Conservation (phyloP, 2,329 filamentous ascomycete genomes). For the Alternaria consortialis region DNA sequence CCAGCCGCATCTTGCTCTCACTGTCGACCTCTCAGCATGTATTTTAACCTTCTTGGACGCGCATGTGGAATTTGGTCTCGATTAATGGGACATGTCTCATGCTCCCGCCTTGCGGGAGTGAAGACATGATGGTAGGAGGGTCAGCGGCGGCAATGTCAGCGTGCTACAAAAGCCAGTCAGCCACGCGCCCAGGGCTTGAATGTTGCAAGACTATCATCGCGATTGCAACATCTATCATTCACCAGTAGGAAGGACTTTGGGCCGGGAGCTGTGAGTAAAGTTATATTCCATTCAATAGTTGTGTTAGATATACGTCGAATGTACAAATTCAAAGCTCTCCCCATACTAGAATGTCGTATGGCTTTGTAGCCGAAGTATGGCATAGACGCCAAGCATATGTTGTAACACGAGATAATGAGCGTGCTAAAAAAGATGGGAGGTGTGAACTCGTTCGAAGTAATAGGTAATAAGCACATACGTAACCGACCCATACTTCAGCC, state of each 20-base stretch:
- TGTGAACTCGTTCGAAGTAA: not conserved
- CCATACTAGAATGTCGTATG: not conserved
- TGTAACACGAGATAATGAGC: not conserved
- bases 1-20: not conserved
- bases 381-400: not conserved
- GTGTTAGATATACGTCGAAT: not conserved
- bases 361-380: not conserved
- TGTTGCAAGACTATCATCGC: not conserved
- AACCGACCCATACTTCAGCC: not conserved
- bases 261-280: not conserved
- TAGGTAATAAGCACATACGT: not conserved
- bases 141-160: not conserved
- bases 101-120: not conserved
- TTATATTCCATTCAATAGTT: not conserved
- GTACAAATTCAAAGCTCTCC: not conserved
- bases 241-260: not conserved
- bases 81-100: not conserved
- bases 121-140: not conserved
- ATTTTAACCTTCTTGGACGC: not conserved
- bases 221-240: not conserved
- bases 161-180: not conserved
- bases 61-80: not conserved
- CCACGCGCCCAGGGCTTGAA: not conserved
- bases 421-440: not conserved
- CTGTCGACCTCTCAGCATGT: not conserved